Percentiles rank a stretch among this genome's conserved stretches.
phyloP scores from a whole-genome alignment of 345 rosid genomes.

The Eucalyptus sp. region DNA sequence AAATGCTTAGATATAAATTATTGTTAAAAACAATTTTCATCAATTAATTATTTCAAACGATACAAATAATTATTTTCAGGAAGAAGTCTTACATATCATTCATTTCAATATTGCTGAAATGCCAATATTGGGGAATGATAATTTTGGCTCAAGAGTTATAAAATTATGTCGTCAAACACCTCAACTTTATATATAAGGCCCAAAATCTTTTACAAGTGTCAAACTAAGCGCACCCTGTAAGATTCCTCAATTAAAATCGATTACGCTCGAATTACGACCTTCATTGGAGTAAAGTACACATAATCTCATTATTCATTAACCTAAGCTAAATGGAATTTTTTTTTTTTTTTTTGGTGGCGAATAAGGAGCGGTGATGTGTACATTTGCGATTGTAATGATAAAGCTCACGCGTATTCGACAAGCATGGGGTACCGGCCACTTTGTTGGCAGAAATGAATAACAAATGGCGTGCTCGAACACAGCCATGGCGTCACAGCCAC shows the following conservation, averaged over 20 bases:
- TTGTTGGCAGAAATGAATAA: background rate
- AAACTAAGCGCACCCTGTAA: rapidly evolving
- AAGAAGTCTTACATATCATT: background rate
- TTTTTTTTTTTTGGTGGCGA: background rate
- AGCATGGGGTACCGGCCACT: background rate
- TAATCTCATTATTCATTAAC: background rate
- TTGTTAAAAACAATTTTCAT: no score
- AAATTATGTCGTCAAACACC: background rate
- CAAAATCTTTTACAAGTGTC: background rate
- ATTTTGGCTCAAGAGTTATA: background rate
- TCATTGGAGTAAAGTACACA: background rate
- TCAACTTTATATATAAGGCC: background rate
- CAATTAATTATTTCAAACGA: background rate
- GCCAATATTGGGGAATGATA: background rate
- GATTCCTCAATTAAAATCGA: background rate
- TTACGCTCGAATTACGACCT: background rate
- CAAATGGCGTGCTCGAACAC: background rate
- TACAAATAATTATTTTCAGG: rapidly evolving
- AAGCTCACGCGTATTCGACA: background rate
- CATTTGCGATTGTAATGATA: background rate
- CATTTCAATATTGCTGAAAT: no score
- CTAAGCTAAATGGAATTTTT: background rate
- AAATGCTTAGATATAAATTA: no score
- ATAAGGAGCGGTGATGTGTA: background rate
- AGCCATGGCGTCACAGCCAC: background rate